phyloP scores from a whole-genome alignment of 2,329 filamentous ascomycete species.

The Myriosclerotinia curreyana region DNA sequence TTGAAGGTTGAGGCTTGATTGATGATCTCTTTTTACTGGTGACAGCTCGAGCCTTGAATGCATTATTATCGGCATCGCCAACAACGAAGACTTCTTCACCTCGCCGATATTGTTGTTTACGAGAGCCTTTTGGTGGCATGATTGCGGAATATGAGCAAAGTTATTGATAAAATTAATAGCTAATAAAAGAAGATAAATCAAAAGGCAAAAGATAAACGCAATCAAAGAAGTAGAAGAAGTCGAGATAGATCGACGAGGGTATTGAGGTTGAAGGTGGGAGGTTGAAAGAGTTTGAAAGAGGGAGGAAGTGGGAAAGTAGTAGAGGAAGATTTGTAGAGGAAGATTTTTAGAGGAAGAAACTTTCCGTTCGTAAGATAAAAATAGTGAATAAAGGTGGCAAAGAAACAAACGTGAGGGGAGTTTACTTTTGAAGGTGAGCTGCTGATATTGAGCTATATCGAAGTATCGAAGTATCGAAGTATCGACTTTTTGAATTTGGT shows the following conservation, averaged over 20 bases:
- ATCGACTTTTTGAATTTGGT: not conserved
- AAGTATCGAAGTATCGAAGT: not conserved
- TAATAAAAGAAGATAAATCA: not conserved
- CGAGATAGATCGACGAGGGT: not conserved
- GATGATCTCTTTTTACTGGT: not conserved
- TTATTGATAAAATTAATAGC: not conserved
- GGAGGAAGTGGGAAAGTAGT: not conserved
- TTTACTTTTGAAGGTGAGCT: not conserved
- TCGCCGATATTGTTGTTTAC: not conserved
- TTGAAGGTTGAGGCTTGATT: not conserved
- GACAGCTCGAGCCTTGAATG: conserved; percentile 1
- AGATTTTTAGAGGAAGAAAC: too few relatives aligned
- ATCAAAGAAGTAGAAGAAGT: not conserved
- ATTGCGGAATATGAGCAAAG: not conserved
- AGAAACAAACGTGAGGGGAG: not conserved
- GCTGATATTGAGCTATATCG: not conserved
- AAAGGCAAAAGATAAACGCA: not conserved
- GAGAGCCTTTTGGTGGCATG: not conserved
- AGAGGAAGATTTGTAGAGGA: too few relatives aligned
- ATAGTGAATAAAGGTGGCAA: conserved; percentile 10
- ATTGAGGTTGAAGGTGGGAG: not conserved
- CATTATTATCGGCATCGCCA: not conserved
- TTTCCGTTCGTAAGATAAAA: not conserved
- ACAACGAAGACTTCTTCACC: not conserved
- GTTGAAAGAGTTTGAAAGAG: not conserved